These are phyloP conservation scores for Adenanthera pavonina DNA, from an alignment of 306 rosid species.

Conservation along the genomic window DNA sequence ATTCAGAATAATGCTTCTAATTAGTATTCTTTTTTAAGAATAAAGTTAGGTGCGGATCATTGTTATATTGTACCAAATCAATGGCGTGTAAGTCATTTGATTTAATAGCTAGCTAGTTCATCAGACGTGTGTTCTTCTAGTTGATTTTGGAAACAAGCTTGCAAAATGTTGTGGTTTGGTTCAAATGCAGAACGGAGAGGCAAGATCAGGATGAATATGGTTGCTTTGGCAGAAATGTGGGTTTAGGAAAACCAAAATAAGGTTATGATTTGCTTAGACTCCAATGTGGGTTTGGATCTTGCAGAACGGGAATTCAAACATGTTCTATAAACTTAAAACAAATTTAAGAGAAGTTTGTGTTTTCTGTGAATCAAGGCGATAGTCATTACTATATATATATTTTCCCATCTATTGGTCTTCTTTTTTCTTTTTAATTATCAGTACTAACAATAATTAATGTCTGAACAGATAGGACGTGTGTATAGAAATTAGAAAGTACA, in stretches of 20 bases:
- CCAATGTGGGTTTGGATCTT: no score
- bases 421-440: neutral
- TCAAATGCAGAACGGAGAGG: no score
- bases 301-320: no score
- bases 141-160: no score
- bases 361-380: neutral
- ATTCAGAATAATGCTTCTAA: neutral
- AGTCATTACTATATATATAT: neutral
- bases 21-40: neutral
- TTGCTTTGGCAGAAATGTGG: no score
- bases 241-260: no score
- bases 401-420: neutral
- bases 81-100: neutral
- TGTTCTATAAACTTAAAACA: neutral
- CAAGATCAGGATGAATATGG: no score
- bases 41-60: neutral
- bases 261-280: no score
- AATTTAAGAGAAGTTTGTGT: no score
- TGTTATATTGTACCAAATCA: neutral
- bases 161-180: no score
- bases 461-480: slow-evolving; percentile 21
- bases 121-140: neutral
- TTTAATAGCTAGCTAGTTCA: neutral
- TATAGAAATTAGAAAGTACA: slow-evolving; percentile 43
- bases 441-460: slow-evolving; percentile 13